phyloP scores from a whole-genome alignment of 139 green algal species.

The Chlorokybus atmophyticus region DNA sequence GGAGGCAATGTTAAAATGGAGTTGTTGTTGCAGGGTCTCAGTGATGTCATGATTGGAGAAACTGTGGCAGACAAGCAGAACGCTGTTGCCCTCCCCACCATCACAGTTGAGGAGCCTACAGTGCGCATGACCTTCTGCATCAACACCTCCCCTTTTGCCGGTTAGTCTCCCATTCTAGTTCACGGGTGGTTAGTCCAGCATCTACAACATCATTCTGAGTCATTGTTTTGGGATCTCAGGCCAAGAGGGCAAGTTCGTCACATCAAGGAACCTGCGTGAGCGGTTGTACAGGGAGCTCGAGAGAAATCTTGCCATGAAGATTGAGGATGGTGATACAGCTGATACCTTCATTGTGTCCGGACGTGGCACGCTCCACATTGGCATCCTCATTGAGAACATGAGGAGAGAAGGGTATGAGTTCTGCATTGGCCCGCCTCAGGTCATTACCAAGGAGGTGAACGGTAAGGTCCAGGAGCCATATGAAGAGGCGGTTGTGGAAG shows the following conservation, averaged over 20 bases:
- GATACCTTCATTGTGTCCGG: slow-evolving; percentile 89
- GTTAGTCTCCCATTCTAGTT: no score
- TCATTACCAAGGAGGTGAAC: slow-evolving; percentile 68
- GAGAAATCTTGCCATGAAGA: slow-evolving; percentile 85
- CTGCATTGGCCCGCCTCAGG: slow-evolving; percentile 68
- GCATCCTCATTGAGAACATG: slow-evolving; percentile 99
- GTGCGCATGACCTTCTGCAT: slow-evolving; percentile 91
- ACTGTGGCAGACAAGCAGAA: slow-evolving; percentile 60
- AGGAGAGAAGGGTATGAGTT: slow-evolving; percentile 63
- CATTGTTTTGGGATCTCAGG: no score
- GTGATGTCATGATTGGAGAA: slow-evolving; percentile 68
- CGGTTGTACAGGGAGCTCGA: slow-evolving; percentile 72
- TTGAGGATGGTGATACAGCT: slow-evolving; percentile 78
- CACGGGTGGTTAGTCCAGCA: slow-evolving; percentile 36
- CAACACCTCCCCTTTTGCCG: slow-evolving; percentile 93
- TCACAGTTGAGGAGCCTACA: slow-evolving; percentile 92
- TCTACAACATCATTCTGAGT: slow-evolving; percentile 27
- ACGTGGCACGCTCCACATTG: slow-evolving; percentile 57
- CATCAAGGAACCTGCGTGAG: slow-evolving; percentile 69
- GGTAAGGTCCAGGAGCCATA: slow-evolving; percentile 75
- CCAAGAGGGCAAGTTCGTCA: slow-evolving; percentile 47
- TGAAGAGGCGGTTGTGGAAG: slow-evolving; percentile 50
- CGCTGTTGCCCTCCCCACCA: slow-evolving; percentile 70
- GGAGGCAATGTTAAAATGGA: no score
- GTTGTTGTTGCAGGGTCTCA: no score